phyloP scores from a whole-genome alignment of 768 basidiomycete genomes.

The Boletus subcaerulescens region DNA sequence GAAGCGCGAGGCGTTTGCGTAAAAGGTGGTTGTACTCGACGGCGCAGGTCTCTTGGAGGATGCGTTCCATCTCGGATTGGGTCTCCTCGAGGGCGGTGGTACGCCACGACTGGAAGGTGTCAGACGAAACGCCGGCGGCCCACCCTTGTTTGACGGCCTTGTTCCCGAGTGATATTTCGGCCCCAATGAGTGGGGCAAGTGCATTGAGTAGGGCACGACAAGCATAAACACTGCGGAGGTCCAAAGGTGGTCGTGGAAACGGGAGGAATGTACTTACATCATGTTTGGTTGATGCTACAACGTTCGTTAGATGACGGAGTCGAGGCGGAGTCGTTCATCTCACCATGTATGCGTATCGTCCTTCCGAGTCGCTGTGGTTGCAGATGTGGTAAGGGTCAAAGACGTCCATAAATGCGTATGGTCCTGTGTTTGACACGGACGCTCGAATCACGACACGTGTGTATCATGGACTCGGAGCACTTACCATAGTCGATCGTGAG shows the following conservation, averaged over 20 bases:
- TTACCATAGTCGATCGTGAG: constrained; percentile 75
- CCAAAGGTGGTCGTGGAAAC: background rate
- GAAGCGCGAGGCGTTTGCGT: constrained; percentile 81
- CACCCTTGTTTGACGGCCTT: constrained; percentile 54
- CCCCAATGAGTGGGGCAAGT: constrained; percentile 83
- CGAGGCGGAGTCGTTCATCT: constrained; percentile 2
- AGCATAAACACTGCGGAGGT: constrained; percentile 62
- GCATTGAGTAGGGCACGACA: constrained; percentile 73
- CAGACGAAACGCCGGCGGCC: constrained; percentile 51
- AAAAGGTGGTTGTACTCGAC: constrained; percentile 66
- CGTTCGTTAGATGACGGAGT: constrained; percentile 1
- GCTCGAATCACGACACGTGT: background rate
- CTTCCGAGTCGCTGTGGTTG: constrained; percentile 81
- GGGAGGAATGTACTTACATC: constrained; percentile 50
- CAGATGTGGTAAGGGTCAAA: constrained; percentile 85
- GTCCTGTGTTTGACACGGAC: constrained; percentile 46
- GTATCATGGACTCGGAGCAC: background rate
- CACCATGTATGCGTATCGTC: constrained; percentile 72
- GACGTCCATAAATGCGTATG: constrained; percentile 94
- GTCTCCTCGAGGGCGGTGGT: constrained; percentile 50
- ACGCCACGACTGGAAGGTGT: constrained; percentile 61
- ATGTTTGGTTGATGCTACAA: constrained; percentile 69
- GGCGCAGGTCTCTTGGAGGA: constrained; percentile 57
- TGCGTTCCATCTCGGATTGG: constrained; percentile 58
- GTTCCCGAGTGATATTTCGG: constrained; percentile 59